Evolutionary conservation across 1,284 basidiomycete genomes (phyloP).

Genomic region (Bjerkandera adusta): DNA sequence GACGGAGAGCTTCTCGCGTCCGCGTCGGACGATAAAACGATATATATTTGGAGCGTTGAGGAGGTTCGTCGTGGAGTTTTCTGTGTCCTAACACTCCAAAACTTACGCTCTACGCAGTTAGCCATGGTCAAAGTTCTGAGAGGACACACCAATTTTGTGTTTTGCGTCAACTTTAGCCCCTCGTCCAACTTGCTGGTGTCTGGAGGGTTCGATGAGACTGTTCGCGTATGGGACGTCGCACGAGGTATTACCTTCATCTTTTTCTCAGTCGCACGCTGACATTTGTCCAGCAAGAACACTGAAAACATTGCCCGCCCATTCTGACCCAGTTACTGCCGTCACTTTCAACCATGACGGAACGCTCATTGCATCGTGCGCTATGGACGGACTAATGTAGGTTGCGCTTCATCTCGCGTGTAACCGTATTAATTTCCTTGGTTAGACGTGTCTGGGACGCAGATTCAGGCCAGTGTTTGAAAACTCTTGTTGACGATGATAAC

Average conservation of each 20-base stretch:
- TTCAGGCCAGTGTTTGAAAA: constrained; percentile 96
- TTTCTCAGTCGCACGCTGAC: background rate
- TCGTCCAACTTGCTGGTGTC: constrained; percentile 87
- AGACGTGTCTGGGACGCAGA: constrained; percentile 97
- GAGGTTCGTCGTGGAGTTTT: constrained; percentile 39
- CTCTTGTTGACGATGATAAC: constrained; percentile 94
- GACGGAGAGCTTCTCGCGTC: constrained; percentile 83
- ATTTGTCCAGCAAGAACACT: constrained; percentile 64
- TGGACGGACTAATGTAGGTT: constrained; percentile 93
- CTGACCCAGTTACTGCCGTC: constrained; percentile 93
- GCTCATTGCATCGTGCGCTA: constrained; percentile 89
- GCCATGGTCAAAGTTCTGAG: constrained; percentile 58
- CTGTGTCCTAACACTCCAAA: background rate
- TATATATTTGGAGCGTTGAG: constrained; percentile 80
- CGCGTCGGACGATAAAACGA: constrained; percentile 87
- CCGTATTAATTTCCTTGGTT: constrained; percentile 8
- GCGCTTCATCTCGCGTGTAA: background rate
- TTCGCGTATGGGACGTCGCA: constrained; percentile 94
- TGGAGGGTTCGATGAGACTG: constrained; percentile 93
- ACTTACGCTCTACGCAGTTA: constrained; percentile 39
- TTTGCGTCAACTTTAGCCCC: constrained; percentile 90
- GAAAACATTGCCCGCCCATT: constrained; percentile 89
- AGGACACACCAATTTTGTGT: constrained; percentile 93
- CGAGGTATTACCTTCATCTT: constrained; percentile 51
- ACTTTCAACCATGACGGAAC: constrained; percentile 94